A percentile compares a stretch with the other conserved stretches of the same genome.
Conservation (phyloP, 371 early-diverging fungal species). For the Mucor indicus region DNA sequence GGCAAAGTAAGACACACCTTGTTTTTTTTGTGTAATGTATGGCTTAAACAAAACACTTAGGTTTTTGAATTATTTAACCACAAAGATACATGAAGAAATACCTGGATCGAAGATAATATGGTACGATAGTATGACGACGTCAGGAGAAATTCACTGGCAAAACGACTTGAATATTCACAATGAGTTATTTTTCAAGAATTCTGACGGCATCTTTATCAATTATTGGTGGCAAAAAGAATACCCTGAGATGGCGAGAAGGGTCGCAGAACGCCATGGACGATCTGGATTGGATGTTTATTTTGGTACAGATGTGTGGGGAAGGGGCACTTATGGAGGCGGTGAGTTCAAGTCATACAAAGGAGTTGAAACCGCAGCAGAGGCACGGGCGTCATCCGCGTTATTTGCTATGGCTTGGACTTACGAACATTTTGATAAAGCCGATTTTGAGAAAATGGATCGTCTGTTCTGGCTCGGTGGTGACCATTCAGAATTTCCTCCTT, state of each 20-base stretch:
- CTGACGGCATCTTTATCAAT: constrained; percentile 62
- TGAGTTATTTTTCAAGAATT: constrained; percentile 43
- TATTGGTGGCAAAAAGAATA: constrained; percentile 56
- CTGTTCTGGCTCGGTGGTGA: constrained; percentile 53
- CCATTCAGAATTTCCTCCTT: constrained; percentile 19
- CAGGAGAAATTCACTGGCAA: constrained; percentile 54
- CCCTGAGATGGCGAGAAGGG: constrained; percentile 28
- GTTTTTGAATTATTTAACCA: constrained; percentile 45
- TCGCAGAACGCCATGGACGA: constrained; percentile 28
- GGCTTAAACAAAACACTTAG: constrained; percentile 3
- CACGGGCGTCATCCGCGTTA: constrained; percentile 49
- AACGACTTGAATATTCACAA: constrained; percentile 51
- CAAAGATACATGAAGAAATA: constrained; percentile 43
- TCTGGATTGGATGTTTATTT: constrained; percentile 47
- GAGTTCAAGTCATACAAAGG: constrained; percentile 52
- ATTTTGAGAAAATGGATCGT: constrained; percentile 48
- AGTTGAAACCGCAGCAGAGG: constrained; percentile 37
- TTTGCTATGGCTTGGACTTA: constrained; percentile 66
- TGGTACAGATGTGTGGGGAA: constrained; percentile 69
- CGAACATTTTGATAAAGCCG: constrained; percentile 40
- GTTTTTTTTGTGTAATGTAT: not conserved
- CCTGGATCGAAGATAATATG: constrained; percentile 53
- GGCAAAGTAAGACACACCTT: constrained; percentile 16
- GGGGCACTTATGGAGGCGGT: constrained; percentile 62
- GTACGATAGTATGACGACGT: constrained; percentile 57